These are phyloP conservation scores for Wickerhamia fluorescens DNA, from an alignment of 805 yeast species.

Conservation along the genomic window DNA sequence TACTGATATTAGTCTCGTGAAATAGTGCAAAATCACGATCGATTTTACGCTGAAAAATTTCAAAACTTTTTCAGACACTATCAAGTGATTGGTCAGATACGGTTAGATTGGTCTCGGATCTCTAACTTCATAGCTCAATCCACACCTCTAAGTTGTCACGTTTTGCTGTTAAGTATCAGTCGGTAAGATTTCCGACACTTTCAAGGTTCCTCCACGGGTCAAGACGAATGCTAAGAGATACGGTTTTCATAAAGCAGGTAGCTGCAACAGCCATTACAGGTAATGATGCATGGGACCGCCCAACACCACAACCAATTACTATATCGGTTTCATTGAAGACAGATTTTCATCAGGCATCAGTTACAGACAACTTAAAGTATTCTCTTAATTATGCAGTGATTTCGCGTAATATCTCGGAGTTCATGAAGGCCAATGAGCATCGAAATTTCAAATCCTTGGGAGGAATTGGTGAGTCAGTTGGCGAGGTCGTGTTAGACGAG, in stretches of 20 bases:
- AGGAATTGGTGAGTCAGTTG: constrained; percentile 42
- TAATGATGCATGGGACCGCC: constrained; percentile 67
- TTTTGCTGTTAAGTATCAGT: no score
- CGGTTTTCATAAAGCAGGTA: constrained; percentile 47
- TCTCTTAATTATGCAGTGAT: constrained; percentile 87
- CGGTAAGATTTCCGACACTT: no score
- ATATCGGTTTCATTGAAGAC: constrained; percentile 58
- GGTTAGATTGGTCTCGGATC: no score
- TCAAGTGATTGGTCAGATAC: no score
- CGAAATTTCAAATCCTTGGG: constrained; percentile 36
- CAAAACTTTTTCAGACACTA: no score
- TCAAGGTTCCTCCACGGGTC: no score
- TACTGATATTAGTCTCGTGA: no score
- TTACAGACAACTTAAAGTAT: constrained; percentile 69
- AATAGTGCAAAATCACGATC: no score
- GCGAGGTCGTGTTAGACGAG: constrained; percentile 37
- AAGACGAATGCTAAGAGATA: constrained; percentile 20
- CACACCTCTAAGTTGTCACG: no score
- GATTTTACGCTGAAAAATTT: no score
- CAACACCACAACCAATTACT: constrained; percentile 57
- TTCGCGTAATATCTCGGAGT: constrained; percentile 53
- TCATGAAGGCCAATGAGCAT: constrained; percentile 37
- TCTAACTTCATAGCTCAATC: no score
- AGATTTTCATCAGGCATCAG: constrained; percentile 67
- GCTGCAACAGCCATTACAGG: constrained; percentile 60